Evolutionary conservation across 2,329 filamentous ascomycete species (phyloP).

Genomic region (Hypoxylon sp.): DNA sequence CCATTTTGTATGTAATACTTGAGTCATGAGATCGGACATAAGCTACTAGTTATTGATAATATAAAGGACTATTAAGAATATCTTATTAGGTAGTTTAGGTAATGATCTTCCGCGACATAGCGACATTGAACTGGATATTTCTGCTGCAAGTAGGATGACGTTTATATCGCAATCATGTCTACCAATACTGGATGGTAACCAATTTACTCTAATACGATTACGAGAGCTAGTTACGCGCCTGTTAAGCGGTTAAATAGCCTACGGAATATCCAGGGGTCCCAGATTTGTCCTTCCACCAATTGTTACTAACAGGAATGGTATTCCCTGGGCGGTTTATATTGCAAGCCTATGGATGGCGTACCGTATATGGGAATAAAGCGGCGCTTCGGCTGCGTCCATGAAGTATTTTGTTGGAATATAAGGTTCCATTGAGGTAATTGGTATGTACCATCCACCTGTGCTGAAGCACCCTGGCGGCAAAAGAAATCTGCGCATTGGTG

Average conservation of each 20-base stretch:
- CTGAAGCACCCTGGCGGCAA: conserved; percentile 10
- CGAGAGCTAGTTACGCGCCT: neutral
- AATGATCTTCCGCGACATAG: neutral
- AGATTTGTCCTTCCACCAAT: conserved; percentile 1
- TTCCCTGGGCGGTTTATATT: neutral
- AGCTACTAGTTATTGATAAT: neutral
- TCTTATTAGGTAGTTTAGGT: too few relatives aligned
- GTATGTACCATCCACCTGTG: conserved; percentile 7
- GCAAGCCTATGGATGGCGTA: neutral
- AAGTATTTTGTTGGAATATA: neutral
- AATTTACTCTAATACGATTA: neutral
- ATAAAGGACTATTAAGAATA: neutral
- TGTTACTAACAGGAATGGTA: neutral
- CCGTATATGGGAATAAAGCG: neutral
- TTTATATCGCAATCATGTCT: neutral
- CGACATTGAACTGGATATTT: too few relatives aligned
- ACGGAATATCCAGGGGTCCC: conserved; percentile 2
- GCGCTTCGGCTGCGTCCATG: neutral
- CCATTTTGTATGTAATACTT: neutral
- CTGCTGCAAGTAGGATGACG: neutral
- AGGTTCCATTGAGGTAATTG: conserved; percentile 8
- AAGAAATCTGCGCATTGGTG: conserved; percentile 18
- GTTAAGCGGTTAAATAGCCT: conserved; percentile 21
- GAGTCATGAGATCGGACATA: neutral
- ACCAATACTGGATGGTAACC: neutral